These are phyloP conservation scores for Pholiota molesta DNA, from an alignment of 768 basidiomycete genomes.

Conservation along the genomic window DNA sequence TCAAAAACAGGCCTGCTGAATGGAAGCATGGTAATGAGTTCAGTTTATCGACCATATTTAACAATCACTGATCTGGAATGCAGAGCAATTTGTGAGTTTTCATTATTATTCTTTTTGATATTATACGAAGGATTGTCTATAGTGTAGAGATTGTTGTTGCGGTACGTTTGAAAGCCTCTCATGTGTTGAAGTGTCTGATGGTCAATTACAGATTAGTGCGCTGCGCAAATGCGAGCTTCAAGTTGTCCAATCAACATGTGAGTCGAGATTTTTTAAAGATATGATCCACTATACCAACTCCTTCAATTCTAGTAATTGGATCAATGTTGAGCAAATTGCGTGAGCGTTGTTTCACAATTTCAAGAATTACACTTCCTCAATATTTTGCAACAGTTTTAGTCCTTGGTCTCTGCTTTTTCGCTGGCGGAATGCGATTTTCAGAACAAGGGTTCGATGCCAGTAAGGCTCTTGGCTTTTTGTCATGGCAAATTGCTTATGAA, in stretches of 20 bases:
- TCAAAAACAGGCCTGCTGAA: conserved; percentile 79
- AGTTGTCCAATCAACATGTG: conserved; percentile 81
- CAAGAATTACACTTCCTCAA: neutral
- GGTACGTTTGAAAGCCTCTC: conserved; percentile 41
- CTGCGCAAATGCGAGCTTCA: conserved; percentile 79
- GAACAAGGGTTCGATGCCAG: conserved; percentile 80
- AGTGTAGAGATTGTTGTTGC: conserved; percentile 73
- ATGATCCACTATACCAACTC: neutral
- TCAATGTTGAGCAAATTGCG: conserved; percentile 78
- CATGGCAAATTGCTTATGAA: neutral
- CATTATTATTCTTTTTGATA: conserved; percentile 1
- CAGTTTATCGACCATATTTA: neutral
- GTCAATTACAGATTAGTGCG: conserved; percentile 64
- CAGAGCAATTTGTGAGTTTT: conserved; percentile 71
- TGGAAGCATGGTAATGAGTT: conserved; percentile 64
- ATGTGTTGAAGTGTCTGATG: neutral
- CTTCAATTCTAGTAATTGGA: conserved; percentile 63
- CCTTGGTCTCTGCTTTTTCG: conserved; percentile 84
- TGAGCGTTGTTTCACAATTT: conserved; percentile 36
- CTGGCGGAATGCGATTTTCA: conserved; percentile 74
- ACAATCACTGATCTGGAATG: conserved; percentile 5
- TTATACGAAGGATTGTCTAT: neutral
- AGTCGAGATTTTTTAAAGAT: conserved; percentile 3
- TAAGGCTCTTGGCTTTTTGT: conserved; percentile 33
- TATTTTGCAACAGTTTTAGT: conserved; percentile 61